These are phyloP conservation scores for Metschnikowia borealis DNA, from an alignment of 805 yeast species.

Conservation along the genomic window DNA sequence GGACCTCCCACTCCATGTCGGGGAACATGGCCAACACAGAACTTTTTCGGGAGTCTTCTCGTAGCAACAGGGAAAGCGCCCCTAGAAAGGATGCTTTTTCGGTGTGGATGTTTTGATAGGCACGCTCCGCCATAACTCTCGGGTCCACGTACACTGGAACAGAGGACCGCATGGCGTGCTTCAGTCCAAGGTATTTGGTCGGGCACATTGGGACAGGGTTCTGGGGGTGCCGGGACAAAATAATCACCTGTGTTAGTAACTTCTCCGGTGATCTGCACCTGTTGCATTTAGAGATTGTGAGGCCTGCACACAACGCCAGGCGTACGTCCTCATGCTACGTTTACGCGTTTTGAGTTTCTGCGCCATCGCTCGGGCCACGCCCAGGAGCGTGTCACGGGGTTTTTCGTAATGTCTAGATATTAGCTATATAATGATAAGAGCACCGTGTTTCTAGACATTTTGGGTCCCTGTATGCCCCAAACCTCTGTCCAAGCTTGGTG, in stretches of 20 bases:
- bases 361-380: not conserved
- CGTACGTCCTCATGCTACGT: constrained; percentile 3
- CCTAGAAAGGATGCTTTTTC: not conserved
- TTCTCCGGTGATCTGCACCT: constrained; percentile 5
- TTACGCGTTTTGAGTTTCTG: constrained; percentile 2
- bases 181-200: not conserved
- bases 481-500: not conserved
- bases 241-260: not conserved
- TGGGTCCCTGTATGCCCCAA: too few relatives aligned
- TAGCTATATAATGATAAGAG: too few relatives aligned
- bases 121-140: not conserved
- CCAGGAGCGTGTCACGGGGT: not conserved
- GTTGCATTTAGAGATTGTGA: constrained; percentile 2
- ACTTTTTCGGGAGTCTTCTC: constrained; percentile 7
- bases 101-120: not conserved
- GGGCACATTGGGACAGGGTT: not conserved
- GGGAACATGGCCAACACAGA: constrained; percentile 4
- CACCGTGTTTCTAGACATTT: not conserved
- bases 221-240: not conserved
- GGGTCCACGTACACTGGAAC: not conserved
- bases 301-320: constrained; percentile 1
- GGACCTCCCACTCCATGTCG: constrained; percentile 6
- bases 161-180: not conserved
- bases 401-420: not conserved
- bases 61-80: constrained; percentile 2